phyloP scores from a whole-genome alignment of 139 green algal species.

The Tetraselmis chui region DNA sequence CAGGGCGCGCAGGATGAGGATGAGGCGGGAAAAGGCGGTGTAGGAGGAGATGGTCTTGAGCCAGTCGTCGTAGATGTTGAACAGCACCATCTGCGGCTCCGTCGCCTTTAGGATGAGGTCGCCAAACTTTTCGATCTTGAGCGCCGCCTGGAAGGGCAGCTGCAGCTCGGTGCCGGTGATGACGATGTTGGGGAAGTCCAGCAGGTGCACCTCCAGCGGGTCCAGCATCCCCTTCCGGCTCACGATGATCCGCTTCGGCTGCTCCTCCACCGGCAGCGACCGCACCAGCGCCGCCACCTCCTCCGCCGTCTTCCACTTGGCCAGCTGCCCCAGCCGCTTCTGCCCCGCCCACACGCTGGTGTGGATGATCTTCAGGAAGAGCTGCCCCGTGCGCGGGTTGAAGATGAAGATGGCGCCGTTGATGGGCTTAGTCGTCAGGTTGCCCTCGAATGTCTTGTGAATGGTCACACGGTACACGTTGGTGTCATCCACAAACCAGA shows the following conservation, averaged over 20 bases:
- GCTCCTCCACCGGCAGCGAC: constrained; percentile 96
- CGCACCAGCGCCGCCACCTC: constrained; percentile 92
- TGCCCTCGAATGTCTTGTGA: constrained; percentile 99
- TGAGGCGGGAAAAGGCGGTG: constrained; percentile 95
- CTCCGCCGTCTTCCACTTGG: constrained; percentile 99
- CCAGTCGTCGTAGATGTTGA: constrained; percentile 99
- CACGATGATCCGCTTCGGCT: constrained; percentile 99
- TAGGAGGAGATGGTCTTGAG: constrained; percentile 94
- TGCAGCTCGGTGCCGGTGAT: constrained; percentile 98
- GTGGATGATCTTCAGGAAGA: constrained; percentile 99
- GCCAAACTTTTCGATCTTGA: constrained; percentile 99
- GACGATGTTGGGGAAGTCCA: constrained; percentile 99
- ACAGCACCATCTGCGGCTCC: constrained; percentile 97
- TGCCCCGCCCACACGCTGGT: constrained; percentile 97
- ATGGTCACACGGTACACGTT: constrained; percentile 99
- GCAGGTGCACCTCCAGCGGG: constrained; percentile 96
- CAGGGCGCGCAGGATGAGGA: constrained; percentile 95
- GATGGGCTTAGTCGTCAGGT: constrained; percentile 97
- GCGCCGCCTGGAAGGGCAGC: constrained; percentile 97
- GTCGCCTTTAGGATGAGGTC: constrained; percentile 92
- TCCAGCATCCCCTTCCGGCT: constrained; percentile 98
- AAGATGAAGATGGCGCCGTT: constrained; percentile 99
- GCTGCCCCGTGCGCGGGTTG: constrained; percentile 96
- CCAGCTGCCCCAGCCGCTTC: constrained; percentile 96
- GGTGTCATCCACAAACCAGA: constrained; percentile 99